These are phyloP conservation scores for Termitomyces eurrhizus DNA, from an alignment of 768 basidiomycete genomes.

Conservation along the genomic window DNA sequence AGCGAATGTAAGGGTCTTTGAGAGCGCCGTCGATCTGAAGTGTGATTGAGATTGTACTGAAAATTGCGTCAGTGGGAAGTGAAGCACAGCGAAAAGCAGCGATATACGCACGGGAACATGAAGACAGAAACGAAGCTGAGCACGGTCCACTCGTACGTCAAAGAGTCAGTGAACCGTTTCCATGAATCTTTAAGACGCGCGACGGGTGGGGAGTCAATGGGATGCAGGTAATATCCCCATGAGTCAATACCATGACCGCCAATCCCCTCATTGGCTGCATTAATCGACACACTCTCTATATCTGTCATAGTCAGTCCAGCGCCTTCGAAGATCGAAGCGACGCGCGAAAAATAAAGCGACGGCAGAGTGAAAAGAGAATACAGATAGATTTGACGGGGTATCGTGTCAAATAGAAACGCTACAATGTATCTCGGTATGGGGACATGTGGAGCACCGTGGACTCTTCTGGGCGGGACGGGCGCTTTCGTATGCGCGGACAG, in stretches of 20 bases:
- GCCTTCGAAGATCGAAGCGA: conserved; percentile 71
- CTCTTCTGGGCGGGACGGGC: no score
- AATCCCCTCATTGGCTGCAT: conserved; percentile 12
- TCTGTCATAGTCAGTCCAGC: conserved; percentile 72
- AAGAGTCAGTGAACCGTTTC: conserved; percentile 17
- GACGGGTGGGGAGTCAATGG: conserved; percentile 20
- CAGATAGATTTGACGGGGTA: conserved; percentile 3
- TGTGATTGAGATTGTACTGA: conserved; percentile 18
- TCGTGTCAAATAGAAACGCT: not conserved
- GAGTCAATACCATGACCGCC: no score
- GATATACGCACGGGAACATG: conserved; percentile 16
- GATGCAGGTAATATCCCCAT: not conserved
- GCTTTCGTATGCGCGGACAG: not conserved
- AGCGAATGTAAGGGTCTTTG: conserved; percentile 47
- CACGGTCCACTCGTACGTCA: conserved; percentile 19
- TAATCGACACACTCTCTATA: conserved; percentile 43
- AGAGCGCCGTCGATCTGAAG: conserved; percentile 30
- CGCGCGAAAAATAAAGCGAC: conserved; percentile 71
- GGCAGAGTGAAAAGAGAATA: conserved; percentile 55
- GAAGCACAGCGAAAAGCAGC: not conserved
- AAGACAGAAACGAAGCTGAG: conserved; percentile 19
- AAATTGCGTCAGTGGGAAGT: no score
- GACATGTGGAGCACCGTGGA: no score
- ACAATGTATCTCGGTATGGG: not conserved
- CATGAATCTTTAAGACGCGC: conserved; percentile 40